phyloP scores from a whole-genome alignment of 208 protist species.

The Trypanosoma melophagium region DNA sequence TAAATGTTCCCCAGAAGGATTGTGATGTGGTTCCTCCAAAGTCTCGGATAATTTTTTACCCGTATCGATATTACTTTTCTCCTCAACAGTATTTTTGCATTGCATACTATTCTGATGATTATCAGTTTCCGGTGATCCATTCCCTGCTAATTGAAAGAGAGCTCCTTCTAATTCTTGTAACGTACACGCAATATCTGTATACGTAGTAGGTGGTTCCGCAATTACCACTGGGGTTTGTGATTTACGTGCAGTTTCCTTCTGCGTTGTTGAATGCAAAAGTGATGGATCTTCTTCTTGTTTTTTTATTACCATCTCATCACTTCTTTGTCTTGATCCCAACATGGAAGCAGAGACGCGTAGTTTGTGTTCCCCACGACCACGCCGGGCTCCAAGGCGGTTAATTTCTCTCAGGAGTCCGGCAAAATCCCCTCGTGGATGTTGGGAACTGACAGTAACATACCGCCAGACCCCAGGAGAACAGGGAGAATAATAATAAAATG shows the following conservation, averaged over 20 bases:
- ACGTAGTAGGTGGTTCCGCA: not conserved
- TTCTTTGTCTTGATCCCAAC: not conserved
- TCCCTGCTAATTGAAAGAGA: slow-evolving; percentile 41
- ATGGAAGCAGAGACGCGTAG: slow-evolving; percentile 23
- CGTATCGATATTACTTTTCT: not conserved
- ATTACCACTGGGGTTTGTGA: not conserved
- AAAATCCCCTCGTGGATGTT: slow-evolving; percentile 8
- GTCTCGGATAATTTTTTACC: not conserved
- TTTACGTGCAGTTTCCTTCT: not conserved
- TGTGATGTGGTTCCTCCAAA: not conserved
- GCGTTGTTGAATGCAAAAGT: slow-evolving; percentile 6
- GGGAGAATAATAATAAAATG: not conserved
- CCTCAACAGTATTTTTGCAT: too few relatives aligned
- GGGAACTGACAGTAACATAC: not conserved
- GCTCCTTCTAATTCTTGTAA: slow-evolving; percentile 75
- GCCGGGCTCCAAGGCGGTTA: slow-evolving; percentile 24
- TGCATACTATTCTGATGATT: too few relatives aligned
- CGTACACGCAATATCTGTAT: slow-evolving; percentile 65
- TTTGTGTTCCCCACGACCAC: slow-evolving; percentile 17
- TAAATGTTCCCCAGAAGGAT: too few relatives aligned
- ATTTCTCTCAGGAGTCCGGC: slow-evolving; percentile 39
- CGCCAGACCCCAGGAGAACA: too few relatives aligned
- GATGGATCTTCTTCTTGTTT: slow-evolving; percentile 1
- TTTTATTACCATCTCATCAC: not conserved
- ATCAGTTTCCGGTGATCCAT: too few relatives aligned